Conservation (phyloP, 176 grass and related monocot genomes). For the Musa acuminata region DNA sequence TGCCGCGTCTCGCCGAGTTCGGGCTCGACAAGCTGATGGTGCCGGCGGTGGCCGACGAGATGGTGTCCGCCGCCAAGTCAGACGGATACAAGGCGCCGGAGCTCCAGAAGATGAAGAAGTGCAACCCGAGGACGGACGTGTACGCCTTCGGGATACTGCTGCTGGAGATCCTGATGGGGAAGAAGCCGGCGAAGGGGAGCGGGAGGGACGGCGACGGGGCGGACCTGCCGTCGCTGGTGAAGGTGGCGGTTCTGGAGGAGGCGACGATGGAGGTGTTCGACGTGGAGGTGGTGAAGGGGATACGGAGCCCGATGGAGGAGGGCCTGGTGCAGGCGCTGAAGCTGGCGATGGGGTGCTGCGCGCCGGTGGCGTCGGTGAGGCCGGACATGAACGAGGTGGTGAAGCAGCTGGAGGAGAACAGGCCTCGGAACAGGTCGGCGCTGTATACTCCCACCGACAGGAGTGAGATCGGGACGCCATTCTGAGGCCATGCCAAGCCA, state of each 20-base stretch:
- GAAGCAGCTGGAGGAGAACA: slow-evolving; percentile 38
- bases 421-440: slow-evolving; percentile 43
- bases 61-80: slow-evolving; percentile 40
- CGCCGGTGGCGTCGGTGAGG: slow-evolving; percentile 48
- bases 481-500: not conserved
- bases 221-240: slow-evolving; percentile 59
- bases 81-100: slow-evolving; percentile 77
- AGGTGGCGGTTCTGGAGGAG: slow-evolving; percentile 77
- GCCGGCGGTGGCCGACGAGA: slow-evolving; percentile 49
- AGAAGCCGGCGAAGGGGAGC: slow-evolving; percentile 22
- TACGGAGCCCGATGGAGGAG: slow-evolving; percentile 41
- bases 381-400: slow-evolving; percentile 35
- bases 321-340: slow-evolving; percentile 51
- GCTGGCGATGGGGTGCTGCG: slow-evolving; percentile 87
- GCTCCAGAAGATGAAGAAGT: slow-evolving; percentile 43
- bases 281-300: slow-evolving; percentile 46
- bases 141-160: slow-evolving; percentile 88
- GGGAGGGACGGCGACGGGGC: slow-evolving; percentile 7
- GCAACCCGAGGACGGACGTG: slow-evolving; percentile 61
- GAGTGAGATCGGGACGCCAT: slow-evolving; percentile 47
- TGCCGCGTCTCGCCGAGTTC: slow-evolving; percentile 46
- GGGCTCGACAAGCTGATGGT: slow-evolving; percentile 50
- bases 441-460: slow-evolving; percentile 58
- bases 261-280: slow-evolving; percentile 59
- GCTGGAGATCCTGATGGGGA: slow-evolving; percentile 67